Evolutionary conservation across 306 rosid species (phyloP), one percentile per base, ranked within the genome.

Genomic region (Castanea mollissima): DNA sequence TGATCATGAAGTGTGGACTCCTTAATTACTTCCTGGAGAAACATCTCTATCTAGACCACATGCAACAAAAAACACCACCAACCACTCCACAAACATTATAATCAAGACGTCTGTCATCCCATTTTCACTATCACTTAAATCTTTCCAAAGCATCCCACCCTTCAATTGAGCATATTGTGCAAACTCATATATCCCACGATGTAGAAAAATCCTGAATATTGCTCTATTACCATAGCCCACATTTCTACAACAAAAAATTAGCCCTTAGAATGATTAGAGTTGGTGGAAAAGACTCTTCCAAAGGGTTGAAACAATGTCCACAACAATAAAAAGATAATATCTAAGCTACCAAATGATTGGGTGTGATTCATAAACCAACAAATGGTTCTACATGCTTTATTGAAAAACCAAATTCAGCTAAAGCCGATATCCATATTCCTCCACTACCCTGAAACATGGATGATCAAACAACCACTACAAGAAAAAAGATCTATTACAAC

Each of bases 161-260:
- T 86, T 91, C 20, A 1, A 81, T 63, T 87, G 83, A 69, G 96
- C 72, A 75, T 79, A 83, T 75, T 86, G 84, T 3, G 94, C 78
- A 68, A 94, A 82, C 86, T 94, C 98, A 56, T 88, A 89, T 74
- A 94, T 46, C 67, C 98, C 97, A 13, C 98, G 90, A 74, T 85
- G 90, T 68, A 94, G 82, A 68, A 70, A 74, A 94, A 90, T 38
- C 98, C 97, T 14, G 96, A 96, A 84, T 70, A 92, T 71, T 90
- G 68, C 88, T 94, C 91, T 75, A 94, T 16, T 38, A 76, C 90
- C 82, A 92, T 79, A 77, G 87, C 83, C 93, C 92, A 81, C 49
- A 80, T 82, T 71, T 85, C 97, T 94, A 81, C 80, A 75, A 19
- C 16, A 19, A 15, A 52, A 55, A 70, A 59, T 32, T 69, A 19